phyloP scores from a whole-genome alignment of 768 basidiomycete species.

The Pholiota molesta region DNA sequence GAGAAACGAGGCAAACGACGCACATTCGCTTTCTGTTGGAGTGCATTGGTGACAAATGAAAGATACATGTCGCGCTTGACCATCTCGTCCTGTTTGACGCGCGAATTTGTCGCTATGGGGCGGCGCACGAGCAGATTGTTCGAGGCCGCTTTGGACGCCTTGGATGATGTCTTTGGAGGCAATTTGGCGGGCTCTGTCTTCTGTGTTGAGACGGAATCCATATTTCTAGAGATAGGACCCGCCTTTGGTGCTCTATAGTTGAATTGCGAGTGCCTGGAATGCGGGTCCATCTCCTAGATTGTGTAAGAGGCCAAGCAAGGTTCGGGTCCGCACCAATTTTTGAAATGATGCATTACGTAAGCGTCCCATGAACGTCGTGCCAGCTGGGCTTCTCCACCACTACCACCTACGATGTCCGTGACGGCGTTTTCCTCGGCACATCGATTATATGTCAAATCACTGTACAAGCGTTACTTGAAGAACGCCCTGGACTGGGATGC shows the following conservation, averaged over 20 bases:
- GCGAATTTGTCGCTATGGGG: slow-evolving; percentile 79
- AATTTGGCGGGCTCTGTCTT: slow-evolving; percentile 23
- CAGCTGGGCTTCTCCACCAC: slow-evolving; percentile 15
- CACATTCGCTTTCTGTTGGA: slow-evolving; percentile 74
- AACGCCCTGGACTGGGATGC: slow-evolving; percentile 92
- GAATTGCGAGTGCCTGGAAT: slow-evolving; percentile 75
- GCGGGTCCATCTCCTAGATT: slow-evolving; percentile 63
- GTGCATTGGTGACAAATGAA: slow-evolving; percentile 78
- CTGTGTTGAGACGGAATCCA: slow-evolving; percentile 40
- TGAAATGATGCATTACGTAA: slow-evolving; percentile 27
- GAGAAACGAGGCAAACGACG: slow-evolving; percentile 27
- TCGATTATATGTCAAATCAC: slow-evolving; percentile 85
- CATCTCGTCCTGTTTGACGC: slow-evolving; percentile 76
- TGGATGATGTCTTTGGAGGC: slow-evolving; percentile 40
- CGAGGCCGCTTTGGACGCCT: slow-evolving; percentile 33
- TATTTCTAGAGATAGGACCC: slow-evolving; percentile 53
- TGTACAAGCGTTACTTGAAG: slow-evolving; percentile 85
- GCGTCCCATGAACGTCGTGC: slow-evolving; percentile 10
- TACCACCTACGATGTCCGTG: slow-evolving; percentile 52
- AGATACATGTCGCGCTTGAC: slow-evolving; percentile 84
- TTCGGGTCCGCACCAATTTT: slow-evolving; percentile 19
- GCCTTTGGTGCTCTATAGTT: slow-evolving; percentile 73
- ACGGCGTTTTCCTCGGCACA: slow-evolving; percentile 68
- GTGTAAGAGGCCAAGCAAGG: slow-evolving; percentile 9
- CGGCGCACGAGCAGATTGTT: slow-evolving; percentile 35